A percentile compares a stretch with the other conserved stretches of the same genome.
Conservation (phyloP, 352 stramenopile genomes). For the Globisporangium cystogenes region DNA sequence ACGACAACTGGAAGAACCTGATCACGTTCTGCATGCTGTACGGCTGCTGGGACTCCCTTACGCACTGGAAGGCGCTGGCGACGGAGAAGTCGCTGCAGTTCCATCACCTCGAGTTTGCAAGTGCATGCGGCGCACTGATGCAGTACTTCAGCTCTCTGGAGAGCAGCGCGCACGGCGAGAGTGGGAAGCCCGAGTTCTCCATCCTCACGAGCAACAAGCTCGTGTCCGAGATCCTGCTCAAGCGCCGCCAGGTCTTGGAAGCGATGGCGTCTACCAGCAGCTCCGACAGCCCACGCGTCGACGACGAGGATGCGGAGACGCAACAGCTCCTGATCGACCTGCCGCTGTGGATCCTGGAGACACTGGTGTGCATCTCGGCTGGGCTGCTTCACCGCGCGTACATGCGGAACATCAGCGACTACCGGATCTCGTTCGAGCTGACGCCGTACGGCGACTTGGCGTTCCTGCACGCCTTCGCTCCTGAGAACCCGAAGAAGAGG, state of each 20-base stretch:
- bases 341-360: slow-evolving; percentile 65
- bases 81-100: slow-evolving; percentile 16
- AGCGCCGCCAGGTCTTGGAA: slow-evolving; percentile 28
- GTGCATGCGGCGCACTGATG: slow-evolving; percentile 33
- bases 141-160: slow-evolving; percentile 40
- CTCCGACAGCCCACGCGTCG: slow-evolving; percentile 8
- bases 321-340: slow-evolving; percentile 39
- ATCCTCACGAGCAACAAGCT: slow-evolving; percentile 38
- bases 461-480: slow-evolving; percentile 64
- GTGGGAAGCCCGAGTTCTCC: slow-evolving; percentile 29
- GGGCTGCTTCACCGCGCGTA: slow-evolving; percentile 66
- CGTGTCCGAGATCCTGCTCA: slow-evolving; percentile 36
- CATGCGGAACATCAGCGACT: slow-evolving; percentile 72
- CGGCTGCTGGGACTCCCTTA: slow-evolving; percentile 48
- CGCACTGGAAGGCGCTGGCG: slow-evolving; percentile 24
- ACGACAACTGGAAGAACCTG: slow-evolving; percentile 28
- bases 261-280: neutral
- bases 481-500: slow-evolving; percentile 30
- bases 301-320: slow-evolving; percentile 13
- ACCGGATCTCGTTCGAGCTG: slow-evolving; percentile 76
- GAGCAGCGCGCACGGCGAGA: neutral
- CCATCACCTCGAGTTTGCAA: slow-evolving; percentile 39
- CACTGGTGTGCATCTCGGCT: slow-evolving; percentile 55
- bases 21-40: slow-evolving; percentile 49
- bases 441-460: slow-evolving; percentile 78